Conservation (phyloP, 768 basidiomycete species). For the Mycena crocata region DNA sequence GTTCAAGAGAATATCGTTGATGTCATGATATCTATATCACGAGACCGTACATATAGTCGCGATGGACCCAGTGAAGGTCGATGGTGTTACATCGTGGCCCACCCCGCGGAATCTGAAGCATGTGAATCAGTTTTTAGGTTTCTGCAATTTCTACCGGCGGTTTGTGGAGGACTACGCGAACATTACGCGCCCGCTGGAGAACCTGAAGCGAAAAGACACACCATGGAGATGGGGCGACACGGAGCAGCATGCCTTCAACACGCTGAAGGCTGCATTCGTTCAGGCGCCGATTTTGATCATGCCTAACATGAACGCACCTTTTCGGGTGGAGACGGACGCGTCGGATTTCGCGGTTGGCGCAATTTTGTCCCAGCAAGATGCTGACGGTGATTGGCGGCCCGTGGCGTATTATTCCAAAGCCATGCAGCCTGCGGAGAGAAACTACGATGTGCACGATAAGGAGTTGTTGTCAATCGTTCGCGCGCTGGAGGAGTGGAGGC, state of each 20-base stretch:
- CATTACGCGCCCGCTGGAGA: slow-evolving; percentile 44
- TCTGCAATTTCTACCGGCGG: slow-evolving; percentile 51
- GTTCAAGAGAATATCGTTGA: no score
- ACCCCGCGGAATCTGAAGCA: slow-evolving; percentile 44
- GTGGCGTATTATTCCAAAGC: slow-evolving; percentile 40
- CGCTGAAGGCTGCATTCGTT: background rate
- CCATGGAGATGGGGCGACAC: slow-evolving; percentile 30
- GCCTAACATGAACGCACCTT: no score
- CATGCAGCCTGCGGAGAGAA: background rate
- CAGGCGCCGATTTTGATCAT: no score
- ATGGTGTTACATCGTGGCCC: slow-evolving; percentile 51
- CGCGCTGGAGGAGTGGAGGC: no score
- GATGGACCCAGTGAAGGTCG: slow-evolving; percentile 57
- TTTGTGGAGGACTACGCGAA: slow-evolving; percentile 49
- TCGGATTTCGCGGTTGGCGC: background rate
- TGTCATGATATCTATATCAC: no score
- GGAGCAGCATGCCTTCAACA: slow-evolving; percentile 35
- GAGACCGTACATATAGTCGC: no score
- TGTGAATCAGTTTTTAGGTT: slow-evolving; percentile 51
- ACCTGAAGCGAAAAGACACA: slow-evolving; percentile 40
- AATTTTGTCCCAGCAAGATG: background rate
- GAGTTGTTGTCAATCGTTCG: slow-evolving; percentile 60
- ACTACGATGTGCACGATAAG: slow-evolving; percentile 56
- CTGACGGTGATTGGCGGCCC: background rate
- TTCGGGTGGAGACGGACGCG: slow-evolving; percentile 12